Conservation (phyloP, 345 rosid genomes). For the Lepidium aucheri region DNA sequence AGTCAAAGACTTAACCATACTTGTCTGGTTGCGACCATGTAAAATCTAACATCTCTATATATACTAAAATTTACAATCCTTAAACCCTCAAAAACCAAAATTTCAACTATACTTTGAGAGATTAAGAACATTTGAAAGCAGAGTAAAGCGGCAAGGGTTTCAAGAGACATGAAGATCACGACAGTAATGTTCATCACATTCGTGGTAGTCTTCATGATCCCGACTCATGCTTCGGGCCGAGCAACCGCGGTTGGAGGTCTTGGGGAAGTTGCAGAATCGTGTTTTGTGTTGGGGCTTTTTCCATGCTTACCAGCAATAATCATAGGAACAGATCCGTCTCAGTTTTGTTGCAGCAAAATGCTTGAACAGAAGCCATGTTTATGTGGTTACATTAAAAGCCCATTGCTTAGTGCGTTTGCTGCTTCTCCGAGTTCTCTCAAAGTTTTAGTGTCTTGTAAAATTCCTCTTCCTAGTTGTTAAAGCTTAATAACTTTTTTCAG, state of each 20-base stretch:
- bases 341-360: constrained; percentile 18
- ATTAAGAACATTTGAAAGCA: neutral
- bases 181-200: neutral
- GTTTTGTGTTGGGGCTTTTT: constrained; percentile 11
- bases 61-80: neutral
- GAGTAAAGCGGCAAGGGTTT: neutral
- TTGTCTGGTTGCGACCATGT: neutral
- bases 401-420: neutral
- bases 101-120: neutral
- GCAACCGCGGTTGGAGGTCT: neutral
- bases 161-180: neutral
- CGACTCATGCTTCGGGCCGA: neutral
- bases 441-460: neutral
- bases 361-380: constrained; percentile 23
- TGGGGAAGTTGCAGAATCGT: neutral
- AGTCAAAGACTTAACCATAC: neutral
- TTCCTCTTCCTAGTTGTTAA: constrained; percentile 7
- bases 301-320: constrained; percentile 16
- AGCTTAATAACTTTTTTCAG: neutral
- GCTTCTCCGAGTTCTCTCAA: constrained; percentile 25
- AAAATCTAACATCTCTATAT: neutral
- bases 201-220: neutral
- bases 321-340: neutral
- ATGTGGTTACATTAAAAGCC: constrained; percentile 25
- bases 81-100: neutral